Base-by-base conservation (phyloP, 2,329 filamentous ascomycete species). In the Tolypocladium album region DNA sequence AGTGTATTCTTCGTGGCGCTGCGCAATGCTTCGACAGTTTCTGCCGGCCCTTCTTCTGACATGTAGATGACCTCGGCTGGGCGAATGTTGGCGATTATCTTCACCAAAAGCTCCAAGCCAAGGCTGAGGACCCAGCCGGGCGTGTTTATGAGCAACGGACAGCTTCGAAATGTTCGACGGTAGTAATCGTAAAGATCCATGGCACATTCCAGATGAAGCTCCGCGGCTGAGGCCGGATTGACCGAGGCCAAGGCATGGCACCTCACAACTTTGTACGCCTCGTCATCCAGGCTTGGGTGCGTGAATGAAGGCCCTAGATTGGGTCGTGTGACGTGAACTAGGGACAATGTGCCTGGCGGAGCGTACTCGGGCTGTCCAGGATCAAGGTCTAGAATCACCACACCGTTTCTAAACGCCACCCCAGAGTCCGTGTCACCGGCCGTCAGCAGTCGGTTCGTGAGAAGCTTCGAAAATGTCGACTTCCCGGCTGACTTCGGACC, bases 351-450 rank as follows among this genome's bases (percentile, higher is more conserved):
- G 0, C 89, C 89, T 0, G 86, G 82, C 1, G 86, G 80, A 0
- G 82, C 83, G 69, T 88, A 92, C 68, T 92, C 89, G 3, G 89
- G 88, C 67, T 92, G 89, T 0, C 86, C 87, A 0, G 88, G 88
- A 68, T 94, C 89, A 12, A 93, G 77, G 65, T 94, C 90, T 8
- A 94, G 78, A n/a, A 88, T 76, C 59, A 78, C 80, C 34, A 88
- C 76, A 20, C 69, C 68, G 12, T 61, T 65, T 43, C 65, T 17
- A 20, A 63, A 63, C 5, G 56, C 57, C 22, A 57, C 22, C 67
- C 65, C 15, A 17, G 52, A 20, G 22, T 60, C 61, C 24, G 65
- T 65, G 67, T 53, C 24, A 11, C 65, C 66, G 2, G 55, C 63
- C 4, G 84, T 88, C n/a, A 90, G 71, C 11, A 90, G 74, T 13